These are phyloP conservation scores for Dactylella cylindrospora DNA, from an alignment of 2,329 filamentous ascomycete genomes.

Conservation along the genomic window DNA sequence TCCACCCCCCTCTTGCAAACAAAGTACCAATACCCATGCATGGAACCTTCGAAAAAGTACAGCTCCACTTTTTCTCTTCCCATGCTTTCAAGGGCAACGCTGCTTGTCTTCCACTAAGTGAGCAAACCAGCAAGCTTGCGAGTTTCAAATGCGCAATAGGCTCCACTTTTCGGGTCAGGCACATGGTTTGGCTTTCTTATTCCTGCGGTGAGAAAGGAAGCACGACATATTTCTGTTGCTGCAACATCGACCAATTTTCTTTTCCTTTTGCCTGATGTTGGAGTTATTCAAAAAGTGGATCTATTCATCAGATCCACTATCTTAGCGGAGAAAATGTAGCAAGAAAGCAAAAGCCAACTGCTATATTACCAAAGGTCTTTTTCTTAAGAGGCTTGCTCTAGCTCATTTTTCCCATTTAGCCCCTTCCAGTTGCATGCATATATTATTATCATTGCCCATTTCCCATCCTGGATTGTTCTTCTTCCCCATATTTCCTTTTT, in stretches of 20 bases:
- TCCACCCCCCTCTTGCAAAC: conserved; percentile 1
- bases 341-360: too few relatives aligned
- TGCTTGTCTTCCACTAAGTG: conserved; percentile 20
- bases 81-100: too few relatives aligned
- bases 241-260: conserved; percentile 9
- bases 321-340: too few relatives aligned
- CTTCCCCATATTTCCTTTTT: conserved; percentile 13
- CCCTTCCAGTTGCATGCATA: conserved; percentile 13
- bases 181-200: background rate
- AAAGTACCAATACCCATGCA: conserved; percentile 26
- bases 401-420: conserved; percentile 23
- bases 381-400: background rate
- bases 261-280: background rate
- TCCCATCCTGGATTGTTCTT: conserved; percentile 3
- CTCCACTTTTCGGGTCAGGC: conserved; percentile 14
- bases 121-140: conserved; percentile 4
- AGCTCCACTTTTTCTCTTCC: conserved; percentile 2
- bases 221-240: conserved; percentile 1
- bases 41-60: conserved; percentile 12
- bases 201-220: background rate
- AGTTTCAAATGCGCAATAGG: conserved; percentile 21
- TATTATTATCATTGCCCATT: conserved; percentile 4
- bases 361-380: conserved; percentile 1
- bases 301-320: too few relatives aligned
- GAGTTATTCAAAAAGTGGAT: background rate